These are phyloP conservation scores for Podaxis sp. DNA, from an alignment of 768 basidiomycete genomes.

Conservation along the genomic window DNA sequence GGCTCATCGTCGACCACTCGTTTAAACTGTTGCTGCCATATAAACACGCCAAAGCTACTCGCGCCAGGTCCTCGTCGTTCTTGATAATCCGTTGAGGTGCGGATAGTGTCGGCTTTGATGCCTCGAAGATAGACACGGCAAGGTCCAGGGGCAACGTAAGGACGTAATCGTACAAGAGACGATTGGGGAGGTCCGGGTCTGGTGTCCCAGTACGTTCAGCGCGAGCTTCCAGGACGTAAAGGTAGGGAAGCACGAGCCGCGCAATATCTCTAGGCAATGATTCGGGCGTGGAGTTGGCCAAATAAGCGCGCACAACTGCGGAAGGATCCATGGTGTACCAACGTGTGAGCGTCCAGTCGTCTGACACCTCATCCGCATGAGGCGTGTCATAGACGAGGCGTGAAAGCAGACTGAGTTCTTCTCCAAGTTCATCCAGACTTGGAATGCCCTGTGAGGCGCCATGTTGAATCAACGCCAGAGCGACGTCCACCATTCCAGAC, in stretches of 20 bases:
- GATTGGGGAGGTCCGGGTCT: constrained; percentile 62
- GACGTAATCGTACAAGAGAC: constrained; percentile 70
- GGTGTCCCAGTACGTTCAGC: constrained; percentile 77
- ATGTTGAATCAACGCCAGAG: constrained; percentile 79
- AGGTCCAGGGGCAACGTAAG: constrained; percentile 65
- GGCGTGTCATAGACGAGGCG: constrained; percentile 83
- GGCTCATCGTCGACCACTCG: constrained; percentile 83
- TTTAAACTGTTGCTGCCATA: constrained; percentile 77
- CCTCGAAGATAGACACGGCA: constrained; percentile 78
- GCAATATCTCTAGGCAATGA: constrained; percentile 67
- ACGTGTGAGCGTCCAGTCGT: constrained; percentile 73
- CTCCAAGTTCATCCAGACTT: constrained; percentile 81
- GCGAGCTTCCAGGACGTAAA: constrained; percentile 88
- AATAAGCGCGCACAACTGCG: constrained; percentile 71
- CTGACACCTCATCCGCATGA: constrained; percentile 38
- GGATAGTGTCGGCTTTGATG: constrained; percentile 87
- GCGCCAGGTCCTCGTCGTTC: constrained; percentile 80
- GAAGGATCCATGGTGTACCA: constrained; percentile 73
- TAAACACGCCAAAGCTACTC: constrained; percentile 82
- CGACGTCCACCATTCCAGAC: constrained; percentile 77
- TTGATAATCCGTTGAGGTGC: constrained; percentile 68
- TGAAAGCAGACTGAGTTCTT: constrained; percentile 86
- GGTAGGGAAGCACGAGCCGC: constrained; percentile 85
- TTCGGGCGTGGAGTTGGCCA: constrained; percentile 65
- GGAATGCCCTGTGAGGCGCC: constrained; percentile 79